Evolutionary conservation across 768 basidiomycete genomes (phyloP).

Genomic region (Suillus cothurnatus): DNA sequence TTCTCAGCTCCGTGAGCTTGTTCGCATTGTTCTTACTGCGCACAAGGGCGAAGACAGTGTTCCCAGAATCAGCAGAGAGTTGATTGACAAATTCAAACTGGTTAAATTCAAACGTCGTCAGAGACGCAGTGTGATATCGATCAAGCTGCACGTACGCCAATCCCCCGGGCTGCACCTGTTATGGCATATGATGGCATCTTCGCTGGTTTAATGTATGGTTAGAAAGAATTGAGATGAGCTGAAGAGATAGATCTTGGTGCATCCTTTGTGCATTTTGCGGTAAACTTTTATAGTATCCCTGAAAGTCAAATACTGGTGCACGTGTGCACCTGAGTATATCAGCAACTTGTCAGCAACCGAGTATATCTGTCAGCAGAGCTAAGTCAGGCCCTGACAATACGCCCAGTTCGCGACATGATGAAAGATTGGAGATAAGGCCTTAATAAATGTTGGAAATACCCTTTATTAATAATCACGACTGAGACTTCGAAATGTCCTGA

Average conservation of each 20-base stretch:
- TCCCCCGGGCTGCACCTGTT: conserved; percentile 31
- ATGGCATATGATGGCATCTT: conserved; percentile 24
- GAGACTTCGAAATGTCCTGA: neutral
- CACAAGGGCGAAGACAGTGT: conserved; percentile 30
- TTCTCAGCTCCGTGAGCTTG: conserved; percentile 15
- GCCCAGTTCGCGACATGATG: no score
- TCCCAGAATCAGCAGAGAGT: conserved; percentile 18
- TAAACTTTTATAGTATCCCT: neutral
- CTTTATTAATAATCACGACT: neutral
- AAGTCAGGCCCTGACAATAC: neutral
- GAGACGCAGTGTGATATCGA: neutral
- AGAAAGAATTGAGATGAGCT: neutral
- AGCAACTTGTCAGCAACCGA: conserved; percentile 6
- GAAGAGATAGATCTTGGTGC: neutral
- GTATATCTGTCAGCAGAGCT: neutral
- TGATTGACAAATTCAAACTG: conserved; percentile 29
- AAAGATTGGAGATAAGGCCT: no score
- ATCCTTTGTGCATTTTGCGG: neutral
- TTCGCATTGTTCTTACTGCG: conserved; percentile 24
- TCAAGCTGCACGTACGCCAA: conserved; percentile 21
- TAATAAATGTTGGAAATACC: neutral
- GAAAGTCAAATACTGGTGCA: neutral
- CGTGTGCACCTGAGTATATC: neutral
- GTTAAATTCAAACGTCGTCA: conserved; percentile 3
- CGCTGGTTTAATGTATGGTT: neutral